These are phyloP conservation scores for Apiosordaria backusii DNA, from an alignment of 495 filamentous ascomycete genomes.

Conservation along the genomic window DNA sequence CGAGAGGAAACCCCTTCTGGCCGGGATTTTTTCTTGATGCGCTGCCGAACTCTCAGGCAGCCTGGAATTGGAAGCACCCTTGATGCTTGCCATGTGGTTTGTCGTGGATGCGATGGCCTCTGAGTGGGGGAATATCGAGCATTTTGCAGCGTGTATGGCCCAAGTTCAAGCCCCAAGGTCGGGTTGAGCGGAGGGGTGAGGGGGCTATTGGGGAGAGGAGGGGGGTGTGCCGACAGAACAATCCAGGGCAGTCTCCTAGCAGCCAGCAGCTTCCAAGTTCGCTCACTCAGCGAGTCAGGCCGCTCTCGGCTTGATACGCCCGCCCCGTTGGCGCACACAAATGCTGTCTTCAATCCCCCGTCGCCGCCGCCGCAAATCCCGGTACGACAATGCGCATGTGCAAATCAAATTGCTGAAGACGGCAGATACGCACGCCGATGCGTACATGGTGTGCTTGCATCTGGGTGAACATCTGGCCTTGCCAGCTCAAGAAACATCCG, in stretches of 20 bases:
- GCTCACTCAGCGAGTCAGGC: constrained; percentile 38
- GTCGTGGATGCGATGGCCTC: constrained; percentile 26
- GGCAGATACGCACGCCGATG: constrained; percentile 32
- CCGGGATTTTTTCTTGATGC: constrained; percentile 25
- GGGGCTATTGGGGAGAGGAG: not conserved
- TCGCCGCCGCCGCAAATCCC: constrained; percentile 21
- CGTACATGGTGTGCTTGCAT: constrained; percentile 10
- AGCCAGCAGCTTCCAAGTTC: constrained; percentile 9
- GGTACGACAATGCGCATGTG: constrained; percentile 29
- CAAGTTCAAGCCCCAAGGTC: constrained; percentile 25
- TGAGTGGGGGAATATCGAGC: constrained; percentile 28
- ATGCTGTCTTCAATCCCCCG: not conserved
- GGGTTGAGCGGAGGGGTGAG: constrained; percentile 21
- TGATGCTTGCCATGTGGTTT: constrained; percentile 49
- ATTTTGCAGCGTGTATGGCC: constrained; percentile 20
- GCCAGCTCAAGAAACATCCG: constrained; percentile 19
- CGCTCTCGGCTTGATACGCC: constrained; percentile 25
- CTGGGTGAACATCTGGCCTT: constrained; percentile 5
- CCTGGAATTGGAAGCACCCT: constrained; percentile 27
- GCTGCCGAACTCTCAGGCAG: constrained; percentile 12
- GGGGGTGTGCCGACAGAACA: constrained; percentile 20
- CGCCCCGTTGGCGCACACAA: constrained; percentile 12
- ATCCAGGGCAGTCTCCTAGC: constrained; percentile 7
- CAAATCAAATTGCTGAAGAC: constrained; percentile 27
- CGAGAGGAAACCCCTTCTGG: constrained; percentile 24